Conservation (phyloP, 148 eudicot species). For the Bassia scoparia region DNA sequence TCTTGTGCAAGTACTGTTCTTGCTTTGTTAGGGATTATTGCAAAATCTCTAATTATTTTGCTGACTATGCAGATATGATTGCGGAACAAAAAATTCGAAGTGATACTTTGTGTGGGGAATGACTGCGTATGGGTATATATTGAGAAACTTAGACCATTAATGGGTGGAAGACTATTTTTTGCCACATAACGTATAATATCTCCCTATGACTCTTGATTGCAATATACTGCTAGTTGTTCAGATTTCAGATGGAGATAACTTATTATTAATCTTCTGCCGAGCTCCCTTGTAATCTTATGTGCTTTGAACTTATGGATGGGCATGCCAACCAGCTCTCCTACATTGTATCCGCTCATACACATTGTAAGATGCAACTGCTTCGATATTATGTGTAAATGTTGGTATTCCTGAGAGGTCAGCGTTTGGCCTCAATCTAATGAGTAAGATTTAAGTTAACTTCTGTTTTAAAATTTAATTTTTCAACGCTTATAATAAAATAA, state of each 20-base stretch:
- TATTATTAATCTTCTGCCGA: constrained; percentile 25
- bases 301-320: constrained; percentile 99
- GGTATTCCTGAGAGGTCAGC: not conserved
- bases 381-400: not conserved
- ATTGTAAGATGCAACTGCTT: constrained; percentile 43
- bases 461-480: too few species aligned
- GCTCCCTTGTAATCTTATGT: constrained; percentile 87
- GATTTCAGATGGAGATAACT: not conserved
- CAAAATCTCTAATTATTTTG: not conserved
- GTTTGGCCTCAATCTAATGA: not conserved
- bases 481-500: too few species aligned
- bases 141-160: not conserved
- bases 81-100: constrained; percentile 64
- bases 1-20: not conserved
- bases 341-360: constrained; percentile 94
- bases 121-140: constrained; percentile 91
- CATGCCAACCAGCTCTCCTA: constrained; percentile 99
- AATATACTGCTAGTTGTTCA: not conserved
- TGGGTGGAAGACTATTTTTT: not conserved
- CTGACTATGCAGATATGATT: constrained; percentile 69
- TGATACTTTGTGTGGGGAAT: constrained; percentile 92
- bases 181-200: not conserved
- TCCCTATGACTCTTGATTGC: not conserved
- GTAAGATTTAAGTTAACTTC: too few species aligned
- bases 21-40: not conserved